These are phyloP conservation scores for Phaeosphaeriaceae sp. DNA, from an alignment of 2,329 filamentous ascomycete genomes.

Conservation along the genomic window DNA sequence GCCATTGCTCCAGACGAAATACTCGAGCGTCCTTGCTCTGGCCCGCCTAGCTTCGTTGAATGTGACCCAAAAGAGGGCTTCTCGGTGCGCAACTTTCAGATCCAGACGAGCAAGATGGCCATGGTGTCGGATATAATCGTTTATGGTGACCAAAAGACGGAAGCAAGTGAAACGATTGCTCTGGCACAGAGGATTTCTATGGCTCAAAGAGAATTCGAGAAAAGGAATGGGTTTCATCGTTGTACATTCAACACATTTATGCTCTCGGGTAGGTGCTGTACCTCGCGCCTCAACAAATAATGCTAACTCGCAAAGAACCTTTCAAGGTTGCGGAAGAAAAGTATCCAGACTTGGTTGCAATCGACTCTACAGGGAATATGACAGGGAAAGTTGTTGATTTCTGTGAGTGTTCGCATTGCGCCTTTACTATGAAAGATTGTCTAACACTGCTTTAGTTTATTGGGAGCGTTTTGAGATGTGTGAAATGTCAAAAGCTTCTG, in stretches of 20 bases:
- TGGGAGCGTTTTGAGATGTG: slow-evolving; percentile 94
- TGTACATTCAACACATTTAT: slow-evolving; percentile 85
- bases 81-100: slow-evolving; percentile 96
- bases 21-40: slow-evolving; percentile 59
- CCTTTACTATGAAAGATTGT: not conserved
- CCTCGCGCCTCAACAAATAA: not conserved
- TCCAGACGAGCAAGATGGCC: slow-evolving; percentile 87
- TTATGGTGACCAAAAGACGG: slow-evolving; percentile 75
- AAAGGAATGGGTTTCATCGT: slow-evolving; percentile 63
- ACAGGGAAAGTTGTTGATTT: slow-evolving; percentile 87
- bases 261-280: slow-evolving; percentile 58
- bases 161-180: slow-evolving; percentile 69
- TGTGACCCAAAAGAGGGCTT: slow-evolving; percentile 89
- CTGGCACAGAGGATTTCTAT: slow-evolving; percentile 68
- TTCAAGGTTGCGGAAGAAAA: slow-evolving; percentile 67
- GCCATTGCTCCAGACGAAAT: slow-evolving; percentile 84
- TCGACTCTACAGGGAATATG: slow-evolving; percentile 72
- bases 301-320: slow-evolving; percentile 31
- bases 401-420: slow-evolving; percentile 54
- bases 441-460: slow-evolving; percentile 59
- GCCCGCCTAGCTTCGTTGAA: slow-evolving; percentile 72
- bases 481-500: slow-evolving; percentile 85
- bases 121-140: slow-evolving; percentile 90
- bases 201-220: slow-evolving; percentile 78
- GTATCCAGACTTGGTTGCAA: slow-evolving; percentile 73